Evolutionary conservation across 2,329 filamentous ascomycete genomes (phyloP), one percentile per base, ranked within the genome.

Genomic region (Chaetothyriales sp.): DNA sequence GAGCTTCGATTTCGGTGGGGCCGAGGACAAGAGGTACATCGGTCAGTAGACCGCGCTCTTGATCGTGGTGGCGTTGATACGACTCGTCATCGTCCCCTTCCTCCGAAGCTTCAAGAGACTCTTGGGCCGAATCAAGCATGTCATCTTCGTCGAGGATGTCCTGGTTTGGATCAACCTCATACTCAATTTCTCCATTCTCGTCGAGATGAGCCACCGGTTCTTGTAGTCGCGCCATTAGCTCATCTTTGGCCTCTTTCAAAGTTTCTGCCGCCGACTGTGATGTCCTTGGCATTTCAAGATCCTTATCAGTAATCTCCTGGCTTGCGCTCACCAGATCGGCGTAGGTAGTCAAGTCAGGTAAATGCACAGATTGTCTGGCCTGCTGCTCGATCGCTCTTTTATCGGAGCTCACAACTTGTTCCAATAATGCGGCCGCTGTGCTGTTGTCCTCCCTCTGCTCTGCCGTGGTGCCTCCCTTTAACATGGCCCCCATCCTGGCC

Each of bases 21-120:
- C 94, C 89, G 28, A 97, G 75, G 40, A 95, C 94, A 59, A 97
- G 85, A 28, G 90, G 90, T 10, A 97, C 88, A 65, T 97, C 90
- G 0, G 90, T 95, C 51, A 97, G 72, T 13, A 97, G 72, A 10
- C 90, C 90, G 18, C 87, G 85, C 63, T 76, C 71, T 55, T 76
- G 71, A 56, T 76, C 73, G 9, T 73, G 70, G 18, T 72, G 69
- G 9, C 72, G 69, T n/a, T 70, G 69, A 47, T 72, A 70, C 54
- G 75, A 73, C 47, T 77, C 74, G 13, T 75, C 73, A 4, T 77
- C 74, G 44, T 78, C 74, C 19, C 77, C 74, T 20, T 77, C 73
- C 51, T 71, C 70, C 13, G 19, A 25, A 2, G n/a, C 20, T 15
- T 47, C 46, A 25, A 70, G 65, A 53, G 69, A 71, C 19, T 73